These are phyloP conservation scores for Kwoniella sp. DNA, from an alignment of 768 basidiomycete species.

Conservation along the genomic window DNA sequence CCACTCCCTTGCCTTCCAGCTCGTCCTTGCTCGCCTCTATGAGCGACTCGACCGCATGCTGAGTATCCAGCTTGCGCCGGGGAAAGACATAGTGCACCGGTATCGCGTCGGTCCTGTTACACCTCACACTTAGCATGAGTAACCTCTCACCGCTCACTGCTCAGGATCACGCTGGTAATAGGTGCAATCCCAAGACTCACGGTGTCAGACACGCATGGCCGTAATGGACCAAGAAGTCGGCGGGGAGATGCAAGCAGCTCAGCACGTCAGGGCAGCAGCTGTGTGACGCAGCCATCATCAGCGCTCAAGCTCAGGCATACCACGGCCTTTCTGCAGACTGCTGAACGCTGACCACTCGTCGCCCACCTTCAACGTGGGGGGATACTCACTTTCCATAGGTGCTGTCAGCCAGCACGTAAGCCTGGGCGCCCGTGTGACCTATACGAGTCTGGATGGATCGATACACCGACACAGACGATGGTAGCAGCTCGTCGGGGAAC, in stretches of 20 bases:
- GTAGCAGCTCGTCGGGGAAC: constrained; percentile 89
- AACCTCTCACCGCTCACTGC: too few species aligned
- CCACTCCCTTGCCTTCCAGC: constrained; percentile 48
- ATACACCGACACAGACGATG: constrained; percentile 79
- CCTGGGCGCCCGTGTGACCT: constrained; percentile 54
- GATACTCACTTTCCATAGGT: constrained; percentile 82
- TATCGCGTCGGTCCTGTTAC: constrained; percentile 69
- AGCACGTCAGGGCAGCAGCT: constrained; percentile 98
- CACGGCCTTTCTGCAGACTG: too few species aligned
- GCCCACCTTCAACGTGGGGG: too few species aligned
- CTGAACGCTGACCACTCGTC: too few species aligned
- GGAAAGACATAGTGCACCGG: constrained; percentile 91
- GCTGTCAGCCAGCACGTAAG: constrained; percentile 93
- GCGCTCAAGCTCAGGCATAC: not conserved
- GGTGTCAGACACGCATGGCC: constrained; percentile 93
- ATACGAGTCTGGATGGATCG: constrained; percentile 57
- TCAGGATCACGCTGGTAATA: not conserved
- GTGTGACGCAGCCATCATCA: not conserved
- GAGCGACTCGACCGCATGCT: constrained; percentile 34
- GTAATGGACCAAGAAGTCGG: constrained; percentile 87
- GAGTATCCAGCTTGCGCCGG: constrained; percentile 62
- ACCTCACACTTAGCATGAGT: not conserved
- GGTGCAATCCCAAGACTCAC: constrained; percentile 54
- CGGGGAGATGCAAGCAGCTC: constrained; percentile 87
- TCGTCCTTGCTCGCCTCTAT: constrained; percentile 20